These are phyloP conservation scores for Endotrypanum monterogeii DNA, from an alignment of 208 protist genomes.

Conservation along the genomic window DNA sequence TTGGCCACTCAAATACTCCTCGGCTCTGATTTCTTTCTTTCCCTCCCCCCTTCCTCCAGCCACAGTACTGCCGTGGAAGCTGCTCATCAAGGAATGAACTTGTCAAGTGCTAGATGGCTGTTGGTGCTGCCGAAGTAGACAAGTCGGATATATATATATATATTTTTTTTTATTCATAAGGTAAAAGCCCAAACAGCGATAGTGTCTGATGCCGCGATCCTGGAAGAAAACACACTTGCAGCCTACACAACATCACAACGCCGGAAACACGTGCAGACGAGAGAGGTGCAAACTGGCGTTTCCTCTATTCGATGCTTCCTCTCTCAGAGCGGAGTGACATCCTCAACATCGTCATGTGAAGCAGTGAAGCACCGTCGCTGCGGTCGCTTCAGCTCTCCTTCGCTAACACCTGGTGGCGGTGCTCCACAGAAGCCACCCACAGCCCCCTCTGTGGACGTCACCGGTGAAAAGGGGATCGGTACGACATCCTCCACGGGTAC, in stretches of 20 bases:
- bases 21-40: too few species aligned
- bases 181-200: too few species aligned
- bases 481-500: neutral
- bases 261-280: neutral
- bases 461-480: neutral
- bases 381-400: constrained; percentile 16
- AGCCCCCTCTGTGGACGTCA: neutral
- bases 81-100: neutral
- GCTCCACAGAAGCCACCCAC: neutral
- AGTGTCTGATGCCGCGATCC: too few species aligned
- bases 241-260: too few species aligned
- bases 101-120: too few species aligned
- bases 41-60: neutral
- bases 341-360: constrained; percentile 48
- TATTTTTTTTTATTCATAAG: too few species aligned
- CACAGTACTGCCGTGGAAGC: neutral
- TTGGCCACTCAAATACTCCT: too few species aligned
- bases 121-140: too few species aligned
- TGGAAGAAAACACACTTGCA: too few species aligned
- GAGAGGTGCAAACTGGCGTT: neutral
- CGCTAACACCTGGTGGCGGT: constrained; percentile 15
- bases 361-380: constrained; percentile 5
- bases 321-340: constrained; percentile 45
- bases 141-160: too few species aligned
- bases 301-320: neutral